Conservation (phyloP, 1,139 yeast genomes). For the Yamadazyma mexicana region DNA sequence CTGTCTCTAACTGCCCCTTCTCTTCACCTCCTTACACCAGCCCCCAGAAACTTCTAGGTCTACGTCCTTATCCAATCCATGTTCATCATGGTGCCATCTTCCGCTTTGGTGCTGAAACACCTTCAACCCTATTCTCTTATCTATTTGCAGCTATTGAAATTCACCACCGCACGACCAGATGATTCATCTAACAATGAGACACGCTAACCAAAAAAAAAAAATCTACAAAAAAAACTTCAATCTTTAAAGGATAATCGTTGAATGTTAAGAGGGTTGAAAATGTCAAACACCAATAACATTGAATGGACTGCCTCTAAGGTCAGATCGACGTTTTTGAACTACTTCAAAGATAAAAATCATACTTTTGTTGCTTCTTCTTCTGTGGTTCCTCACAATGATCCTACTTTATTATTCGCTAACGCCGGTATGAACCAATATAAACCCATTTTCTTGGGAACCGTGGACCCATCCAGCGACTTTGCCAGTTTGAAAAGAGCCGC, state of each 20-base stretch:
- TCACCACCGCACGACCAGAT: background rate
- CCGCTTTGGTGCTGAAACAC: too few relatives aligned
- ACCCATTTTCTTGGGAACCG: slow-evolving; percentile 95
- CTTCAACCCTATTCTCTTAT: background rate
- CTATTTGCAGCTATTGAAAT: slow-evolving; percentile 1
- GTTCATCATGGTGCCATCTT: too few relatives aligned
- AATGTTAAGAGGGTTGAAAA: slow-evolving; percentile 19
- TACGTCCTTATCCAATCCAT: too few relatives aligned
- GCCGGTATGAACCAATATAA: slow-evolving; percentile 99
- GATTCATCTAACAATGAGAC: too few relatives aligned
- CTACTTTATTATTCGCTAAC: slow-evolving; percentile 90
- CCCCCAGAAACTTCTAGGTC: too few relatives aligned
- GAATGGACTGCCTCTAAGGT: slow-evolving; percentile 75
- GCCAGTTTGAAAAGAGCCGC: slow-evolving; percentile 83
- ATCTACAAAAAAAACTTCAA: background rate
- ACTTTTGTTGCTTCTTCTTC: slow-evolving; percentile 89
- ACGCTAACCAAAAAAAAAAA: background rate
- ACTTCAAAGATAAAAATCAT: slow-evolving; percentile 65
- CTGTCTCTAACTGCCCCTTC: too few relatives aligned
- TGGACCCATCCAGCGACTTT: slow-evolving; percentile 89
- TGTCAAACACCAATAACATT: slow-evolving; percentile 16
- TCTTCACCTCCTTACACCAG: too few relatives aligned
- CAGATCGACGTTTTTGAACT: slow-evolving; percentile 83
- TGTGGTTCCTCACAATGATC: slow-evolving; percentile 96
- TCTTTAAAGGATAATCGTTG: background rate